These are phyloP conservation scores for Nepenthes gracilis DNA, from an alignment of 148 eudicot genomes.

Conservation along the genomic window DNA sequence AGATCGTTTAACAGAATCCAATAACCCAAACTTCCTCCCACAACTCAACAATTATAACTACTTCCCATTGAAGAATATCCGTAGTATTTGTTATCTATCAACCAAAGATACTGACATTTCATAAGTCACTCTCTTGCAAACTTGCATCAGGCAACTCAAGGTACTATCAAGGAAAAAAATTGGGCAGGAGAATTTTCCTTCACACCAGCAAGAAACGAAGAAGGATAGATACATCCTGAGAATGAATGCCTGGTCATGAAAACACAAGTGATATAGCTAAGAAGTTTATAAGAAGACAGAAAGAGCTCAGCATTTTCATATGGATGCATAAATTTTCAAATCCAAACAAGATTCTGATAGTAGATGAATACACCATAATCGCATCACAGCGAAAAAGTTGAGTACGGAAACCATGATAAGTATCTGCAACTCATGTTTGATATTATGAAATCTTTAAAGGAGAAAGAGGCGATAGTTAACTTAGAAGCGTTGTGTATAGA, in stretches of 20 bases:
- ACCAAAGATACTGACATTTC: conserved; percentile 21
- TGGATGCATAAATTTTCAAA: too few relatives aligned
- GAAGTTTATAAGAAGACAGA: neutral
- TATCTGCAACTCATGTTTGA: too few relatives aligned
- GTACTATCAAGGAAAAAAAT: neutral
- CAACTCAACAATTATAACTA: neutral
- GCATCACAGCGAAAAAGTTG: too few relatives aligned
- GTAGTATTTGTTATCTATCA: conserved; percentile 19
- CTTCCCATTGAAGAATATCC: neutral
- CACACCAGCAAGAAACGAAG: conserved; percentile 1
- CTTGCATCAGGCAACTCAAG: conserved; percentile 7
- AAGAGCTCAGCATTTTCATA: neutral
- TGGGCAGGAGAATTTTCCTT: neutral
- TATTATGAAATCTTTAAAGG: too few relatives aligned
- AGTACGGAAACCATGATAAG: too few relatives aligned
- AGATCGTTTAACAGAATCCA: too few relatives aligned
- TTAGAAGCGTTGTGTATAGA: too few relatives aligned
- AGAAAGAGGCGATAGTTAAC: too few relatives aligned
- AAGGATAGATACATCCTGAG: neutral
- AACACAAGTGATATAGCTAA: neutral
- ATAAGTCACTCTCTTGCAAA: conserved; percentile 17
- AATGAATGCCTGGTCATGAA: neutral
- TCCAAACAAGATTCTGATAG: too few relatives aligned
- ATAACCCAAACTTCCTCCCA: neutral
- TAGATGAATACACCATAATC: too few relatives aligned